These are phyloP conservation scores for Arthroderma uncinatum DNA, from an alignment of 2,329 filamentous ascomycete genomes.

Conservation along the genomic window DNA sequence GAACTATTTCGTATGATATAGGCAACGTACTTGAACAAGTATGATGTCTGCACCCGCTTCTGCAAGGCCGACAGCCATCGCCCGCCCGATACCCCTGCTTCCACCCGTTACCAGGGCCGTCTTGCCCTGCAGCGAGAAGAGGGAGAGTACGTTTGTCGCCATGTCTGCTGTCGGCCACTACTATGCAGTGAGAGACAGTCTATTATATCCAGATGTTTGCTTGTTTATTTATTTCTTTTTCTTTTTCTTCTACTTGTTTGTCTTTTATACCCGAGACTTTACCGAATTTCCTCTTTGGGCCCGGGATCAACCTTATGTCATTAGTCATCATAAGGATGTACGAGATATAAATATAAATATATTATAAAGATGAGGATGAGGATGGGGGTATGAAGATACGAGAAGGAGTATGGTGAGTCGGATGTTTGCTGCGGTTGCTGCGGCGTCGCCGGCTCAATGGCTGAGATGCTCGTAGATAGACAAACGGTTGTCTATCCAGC, in stretches of 20 bases:
- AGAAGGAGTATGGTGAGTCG: no score
- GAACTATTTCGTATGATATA: neutral
- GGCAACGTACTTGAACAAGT: constrained; percentile 27
- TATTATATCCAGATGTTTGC: neutral
- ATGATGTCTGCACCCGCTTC: constrained; percentile 40
- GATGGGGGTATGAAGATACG: neutral
- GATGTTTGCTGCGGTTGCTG: no score
- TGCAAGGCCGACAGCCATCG: constrained; percentile 38
- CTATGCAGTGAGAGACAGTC: neutral
- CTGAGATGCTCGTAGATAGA: no score
- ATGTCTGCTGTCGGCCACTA: neutral
- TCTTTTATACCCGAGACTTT: neutral
- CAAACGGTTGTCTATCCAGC: no score
- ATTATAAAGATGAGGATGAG: no score
- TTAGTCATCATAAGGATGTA: neutral
- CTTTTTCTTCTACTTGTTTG: neutral
- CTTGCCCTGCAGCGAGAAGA: constrained; percentile 33
- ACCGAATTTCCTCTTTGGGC: neutral
- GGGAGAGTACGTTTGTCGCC: constrained; percentile 12
- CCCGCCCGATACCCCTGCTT: constrained; percentile 38
- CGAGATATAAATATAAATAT: no score
- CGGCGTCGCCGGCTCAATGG: no score
- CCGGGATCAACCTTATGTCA: neutral
- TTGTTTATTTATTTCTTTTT: neutral
- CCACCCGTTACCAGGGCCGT: constrained; percentile 39